These are phyloP conservation scores for Lecanicillium sp. DNA, from an alignment of 2,329 filamentous ascomycete genomes.

Conservation along the genomic window DNA sequence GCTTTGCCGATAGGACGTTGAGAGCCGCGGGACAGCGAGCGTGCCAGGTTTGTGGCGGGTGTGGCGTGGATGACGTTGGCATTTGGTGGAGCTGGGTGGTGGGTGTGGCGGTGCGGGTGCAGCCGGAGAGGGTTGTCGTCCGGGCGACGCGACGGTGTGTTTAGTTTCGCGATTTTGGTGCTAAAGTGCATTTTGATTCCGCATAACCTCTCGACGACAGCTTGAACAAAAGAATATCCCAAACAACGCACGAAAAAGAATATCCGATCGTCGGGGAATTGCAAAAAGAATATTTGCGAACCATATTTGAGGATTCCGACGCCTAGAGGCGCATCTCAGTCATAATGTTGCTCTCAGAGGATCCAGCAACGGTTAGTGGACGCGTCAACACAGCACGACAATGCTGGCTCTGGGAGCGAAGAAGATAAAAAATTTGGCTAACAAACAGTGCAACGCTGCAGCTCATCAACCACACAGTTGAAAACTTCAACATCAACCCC, in stretches of 20 bases:
- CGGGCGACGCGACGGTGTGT: constrained; percentile 17
- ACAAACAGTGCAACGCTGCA: constrained; percentile 25
- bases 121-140: constrained; percentile 18
- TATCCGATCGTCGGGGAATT: no score
- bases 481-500: constrained; percentile 89
- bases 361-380: constrained; percentile 69
- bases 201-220: neutral
- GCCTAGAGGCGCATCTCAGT: constrained; percentile 8
- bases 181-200: no score
- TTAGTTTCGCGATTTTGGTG: constrained; percentile 9
- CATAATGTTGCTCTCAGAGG: constrained; percentile 90
- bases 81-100: neutral
- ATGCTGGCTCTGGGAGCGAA: neutral
- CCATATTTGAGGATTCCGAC: neutral
- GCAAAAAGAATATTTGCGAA: no score
- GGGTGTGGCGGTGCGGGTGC: neutral
- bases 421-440: no score
- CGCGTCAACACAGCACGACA: constrained; percentile 4
- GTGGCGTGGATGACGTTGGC: constrained; percentile 10
- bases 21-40: neutral
- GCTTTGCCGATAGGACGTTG: neutral
- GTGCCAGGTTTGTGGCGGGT: neutral
- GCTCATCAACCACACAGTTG: constrained; percentile 86
- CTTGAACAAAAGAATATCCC: neutral
- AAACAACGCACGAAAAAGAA: neutral